Base-by-base conservation (phyloP, 345 rosid genomes). In the Anastatica hierochuntica region DNA sequence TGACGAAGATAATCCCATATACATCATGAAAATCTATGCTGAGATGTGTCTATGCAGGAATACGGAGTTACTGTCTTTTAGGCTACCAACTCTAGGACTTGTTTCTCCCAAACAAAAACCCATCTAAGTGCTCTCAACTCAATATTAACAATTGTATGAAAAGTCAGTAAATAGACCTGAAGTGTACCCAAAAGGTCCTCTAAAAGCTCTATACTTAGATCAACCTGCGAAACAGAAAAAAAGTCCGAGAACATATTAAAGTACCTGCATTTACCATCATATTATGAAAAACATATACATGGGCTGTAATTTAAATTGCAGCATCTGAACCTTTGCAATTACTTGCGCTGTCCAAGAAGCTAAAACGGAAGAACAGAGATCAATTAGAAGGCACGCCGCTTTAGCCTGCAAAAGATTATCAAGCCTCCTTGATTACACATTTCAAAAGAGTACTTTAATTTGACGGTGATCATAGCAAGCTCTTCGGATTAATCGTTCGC, bases 301-400 rank as follows among this genome's bases (percentile, higher is more conserved):
- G 35, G 30, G 29, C 18, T 24, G 33, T 47, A 29, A 47, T 29
- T 14, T 39, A 53, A 53, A 38, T 35, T 20, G 18, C 45, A 13
- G 35, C 21, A 26, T 10, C 49, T 40, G 43, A 61, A 85, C 95
- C 95, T 85, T 85, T 42, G 85, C 83, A 69, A 78, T 76, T 67
- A 82, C 80, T 53, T 76, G 81, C 54, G 72, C 56, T 62, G 76
- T 68, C 95, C 95, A 85, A 54, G 95, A 83, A n/a, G 87, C 85
- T 43, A 85, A 68, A 52, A 75, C 77, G 29, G 81, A 70, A 39
- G 83, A 82, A 67, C 95, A 85, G 17, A 85, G 74, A 70, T 85
- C 95, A 60, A 85, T 75, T 40, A 85, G 61, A 58, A 85, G 68
- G 58, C 95, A 82, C 38, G 95, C 89, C 47, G 87, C 90, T 75